Percentiles rank a stretch among this genome's conserved stretches.
Evolutionary conservation across 352 stramenopile genomes (phyloP).

Genomic region (Phytophthora chlamydospora): DNA sequence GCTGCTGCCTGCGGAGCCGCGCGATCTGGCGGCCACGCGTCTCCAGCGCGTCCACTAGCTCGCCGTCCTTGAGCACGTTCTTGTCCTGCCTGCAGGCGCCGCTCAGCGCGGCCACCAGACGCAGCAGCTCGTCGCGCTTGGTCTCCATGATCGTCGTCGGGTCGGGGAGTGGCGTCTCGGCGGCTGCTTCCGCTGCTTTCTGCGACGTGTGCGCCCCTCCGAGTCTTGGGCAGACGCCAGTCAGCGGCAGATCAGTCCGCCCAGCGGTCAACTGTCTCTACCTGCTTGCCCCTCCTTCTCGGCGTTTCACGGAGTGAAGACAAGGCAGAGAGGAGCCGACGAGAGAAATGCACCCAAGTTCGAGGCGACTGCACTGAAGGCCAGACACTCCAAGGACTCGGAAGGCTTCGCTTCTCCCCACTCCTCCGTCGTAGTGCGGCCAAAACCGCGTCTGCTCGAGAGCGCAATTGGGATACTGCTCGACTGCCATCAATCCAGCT

Average conservation of each 20-base stretch:
- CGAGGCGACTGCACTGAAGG: not conserved
- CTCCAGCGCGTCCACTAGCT: slow-evolving; percentile 73
- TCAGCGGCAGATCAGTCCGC: slow-evolving; percentile 4
- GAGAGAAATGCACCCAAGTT: slow-evolving; percentile 18
- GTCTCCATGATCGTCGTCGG: slow-evolving; percentile 20
- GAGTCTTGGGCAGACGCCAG: slow-evolving; percentile 4
- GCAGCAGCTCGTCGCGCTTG: slow-evolving; percentile 43
- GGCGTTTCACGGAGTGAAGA: slow-evolving; percentile 18
- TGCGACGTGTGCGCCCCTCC: slow-evolving; percentile 2
- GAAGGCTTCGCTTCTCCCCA: slow-evolving; percentile 5
- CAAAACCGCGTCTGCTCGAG: slow-evolving; percentile 18
- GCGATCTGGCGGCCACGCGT: slow-evolving; percentile 60
- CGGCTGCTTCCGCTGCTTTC: not conserved
- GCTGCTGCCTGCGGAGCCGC: slow-evolving; percentile 37
- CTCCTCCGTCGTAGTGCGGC: slow-evolving; percentile 7
- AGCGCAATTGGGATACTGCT: slow-evolving; percentile 31
- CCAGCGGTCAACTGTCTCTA: slow-evolving; percentile 11
- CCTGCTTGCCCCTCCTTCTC: slow-evolving; percentile 10
- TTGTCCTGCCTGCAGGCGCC: slow-evolving; percentile 57
- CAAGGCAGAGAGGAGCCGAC: slow-evolving; percentile 21
- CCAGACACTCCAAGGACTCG: not conserved
- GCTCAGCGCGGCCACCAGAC: slow-evolving; percentile 66
- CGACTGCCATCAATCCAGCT: slow-evolving; percentile 27
- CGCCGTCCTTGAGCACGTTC: slow-evolving; percentile 72
- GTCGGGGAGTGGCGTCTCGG: slow-evolving; percentile 1